Conservation (phyloP, 306 rosid genomes). For the Oemleria cerasiformis region DNA sequence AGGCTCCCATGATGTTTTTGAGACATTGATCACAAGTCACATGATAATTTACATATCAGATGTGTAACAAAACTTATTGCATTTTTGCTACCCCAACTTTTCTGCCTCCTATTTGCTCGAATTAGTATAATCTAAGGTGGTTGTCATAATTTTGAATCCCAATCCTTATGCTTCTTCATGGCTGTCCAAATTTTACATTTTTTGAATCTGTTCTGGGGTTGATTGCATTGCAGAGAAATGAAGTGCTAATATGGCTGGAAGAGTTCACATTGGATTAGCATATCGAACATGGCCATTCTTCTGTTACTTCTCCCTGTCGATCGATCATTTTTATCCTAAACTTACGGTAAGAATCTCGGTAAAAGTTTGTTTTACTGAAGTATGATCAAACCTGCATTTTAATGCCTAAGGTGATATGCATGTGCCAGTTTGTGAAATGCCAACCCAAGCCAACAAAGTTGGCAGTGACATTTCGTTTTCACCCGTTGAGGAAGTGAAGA, state of each 20-base stretch:
- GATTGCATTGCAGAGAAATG: constrained; percentile 71
- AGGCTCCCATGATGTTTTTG: no score
- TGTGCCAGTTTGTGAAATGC: neutral
- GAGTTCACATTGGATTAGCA: constrained; percentile 68
- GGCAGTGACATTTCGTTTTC: neutral
- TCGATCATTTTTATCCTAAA: neutral
- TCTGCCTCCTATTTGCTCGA: neutral
- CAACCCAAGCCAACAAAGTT: neutral
- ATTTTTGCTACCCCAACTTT: no score
- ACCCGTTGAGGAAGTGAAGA: neutral
- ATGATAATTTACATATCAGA: no score
- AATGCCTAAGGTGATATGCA: neutral
- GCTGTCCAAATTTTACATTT: neutral
- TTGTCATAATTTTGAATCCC: neutral
- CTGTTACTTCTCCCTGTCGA: neutral
- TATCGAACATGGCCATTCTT: constrained; percentile 4
- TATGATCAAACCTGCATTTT: neutral
- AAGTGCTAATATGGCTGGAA: constrained; percentile 82
- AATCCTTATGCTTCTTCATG: neutral
- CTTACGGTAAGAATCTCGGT: no score
- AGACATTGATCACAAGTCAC: no score
- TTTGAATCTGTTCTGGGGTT: constrained; percentile 12
- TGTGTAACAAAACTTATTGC: no score
- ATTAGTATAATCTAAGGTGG: neutral
- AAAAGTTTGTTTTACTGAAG: neutral